Evolutionary conservation across 352 stramenopile species (phyloP), one percentile per base, ranked within the genome.

Genomic region (Globisporangium mamillatum): DNA sequence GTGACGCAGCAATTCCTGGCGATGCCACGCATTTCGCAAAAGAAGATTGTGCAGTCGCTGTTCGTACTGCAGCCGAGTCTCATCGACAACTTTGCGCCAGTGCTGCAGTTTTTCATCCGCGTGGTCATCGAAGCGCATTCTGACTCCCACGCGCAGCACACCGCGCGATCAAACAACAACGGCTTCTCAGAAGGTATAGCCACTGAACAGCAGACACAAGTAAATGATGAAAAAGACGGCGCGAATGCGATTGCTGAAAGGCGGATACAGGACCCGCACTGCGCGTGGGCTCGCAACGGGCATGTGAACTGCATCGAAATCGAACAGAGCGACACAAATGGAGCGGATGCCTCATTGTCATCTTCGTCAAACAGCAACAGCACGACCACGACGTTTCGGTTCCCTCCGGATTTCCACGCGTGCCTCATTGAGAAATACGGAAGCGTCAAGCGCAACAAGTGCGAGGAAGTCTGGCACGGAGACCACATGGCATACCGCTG

Each of bases 401-500:
- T 76, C 61, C 82, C 69, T 8, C 27, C 73, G 20, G 73, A 66
- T 20, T 88, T 91, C 60, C 73, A 79, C 32, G 60, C 67, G 48
- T 93, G 85, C 59, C 53, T 93, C 18, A 66, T 79, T 1, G 65
- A 72, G 3, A 67, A 72, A 14, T 93, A 91, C 67, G 87, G 84
- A 58, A 89, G 78, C 32, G 80, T 91, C 9, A 78, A 89, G 76
- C 81, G 79, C 6, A 82, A 77, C 63, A 94, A 94, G 75, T 94
- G 87, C 61, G 87, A 92, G 70, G 84, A 92, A 71, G 87, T 95
- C n/a, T 95, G 87, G 87, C 84, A 93, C 59, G 85, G 87, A 54
- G 85, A 93, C 72, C 87, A 95, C 72, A 95, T 95, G 84, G 87
- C 87, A 16, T 95, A 95, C 66, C 79, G 87, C 34, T 95, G 87